These are phyloP conservation scores for Fistulifera pelliculosa DNA, from an alignment of 108 stramenopile species.

Conservation along the genomic window DNA sequence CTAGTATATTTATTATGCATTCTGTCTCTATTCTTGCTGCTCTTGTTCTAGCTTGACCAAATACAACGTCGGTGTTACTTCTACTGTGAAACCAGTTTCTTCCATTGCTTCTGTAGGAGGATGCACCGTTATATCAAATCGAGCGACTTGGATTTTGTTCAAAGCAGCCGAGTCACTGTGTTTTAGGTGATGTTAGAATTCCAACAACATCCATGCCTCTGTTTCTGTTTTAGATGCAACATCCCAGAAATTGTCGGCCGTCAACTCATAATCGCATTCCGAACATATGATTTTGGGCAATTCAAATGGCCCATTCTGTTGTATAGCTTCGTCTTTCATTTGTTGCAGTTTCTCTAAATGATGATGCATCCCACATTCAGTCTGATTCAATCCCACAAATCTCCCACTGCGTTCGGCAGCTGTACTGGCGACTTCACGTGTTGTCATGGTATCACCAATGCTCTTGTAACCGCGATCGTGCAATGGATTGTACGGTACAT, in stretches of 20 bases:
- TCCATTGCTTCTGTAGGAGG: constrained; percentile 14
- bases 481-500: constrained; percentile 31
- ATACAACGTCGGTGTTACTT: constrained; percentile 27
- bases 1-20: no score
- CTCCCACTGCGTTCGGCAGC: constrained; percentile 34
- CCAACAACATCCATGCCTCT: no score
- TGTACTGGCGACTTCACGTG: constrained; percentile 4
- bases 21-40: no score
- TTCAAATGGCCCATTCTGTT: constrained; percentile 1
- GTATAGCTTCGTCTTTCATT: constrained; percentile 1
- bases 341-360: background rate
- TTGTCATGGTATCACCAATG: constrained; percentile 41
- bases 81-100: constrained; percentile 19
- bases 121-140: constrained; percentile 29
- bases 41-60: no score
- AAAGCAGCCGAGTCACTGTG: background rate
- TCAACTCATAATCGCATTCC: no score
- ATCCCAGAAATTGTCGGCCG: no score
- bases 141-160: constrained; percentile 8
- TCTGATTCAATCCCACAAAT: constrained; percentile 34
- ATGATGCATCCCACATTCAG: constrained; percentile 40
- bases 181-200: constrained; percentile 23
- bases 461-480: constrained; percentile 33
- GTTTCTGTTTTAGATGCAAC: no score
- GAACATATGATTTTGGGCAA: no score